Evolutionary conservation across 805 yeast genomes (phyloP).

Genomic region (Saccharomycopsis synnaedendra): DNA sequence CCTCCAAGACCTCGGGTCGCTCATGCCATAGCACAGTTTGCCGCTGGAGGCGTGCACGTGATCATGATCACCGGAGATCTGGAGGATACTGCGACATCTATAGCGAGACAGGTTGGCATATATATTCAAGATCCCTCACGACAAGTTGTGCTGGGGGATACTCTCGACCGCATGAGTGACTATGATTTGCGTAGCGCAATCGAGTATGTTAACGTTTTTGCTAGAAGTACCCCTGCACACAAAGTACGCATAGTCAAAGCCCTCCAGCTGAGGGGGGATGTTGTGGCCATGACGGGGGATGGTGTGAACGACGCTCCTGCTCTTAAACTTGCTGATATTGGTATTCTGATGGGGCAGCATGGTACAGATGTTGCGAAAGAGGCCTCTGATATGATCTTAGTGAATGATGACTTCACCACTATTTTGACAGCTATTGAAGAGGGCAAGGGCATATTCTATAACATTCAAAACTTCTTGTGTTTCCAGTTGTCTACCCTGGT

Average conservation of each 20-base stretch:
- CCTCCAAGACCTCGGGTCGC: conserved; percentile 91
- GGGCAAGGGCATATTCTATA: conserved; percentile 94
- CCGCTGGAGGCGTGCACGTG: conserved; percentile 94
- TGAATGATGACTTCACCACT: conserved; percentile 94
- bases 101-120: conserved; percentile 86
- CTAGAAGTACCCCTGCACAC: conserved; percentile 93
- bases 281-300: conserved; percentile 99
- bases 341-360: conserved; percentile 85
- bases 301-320: conserved; percentile 99
- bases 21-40: conserved; percentile 57
- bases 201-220: conserved; percentile 77
- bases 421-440: conserved; percentile 90
- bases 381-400: conserved; percentile 95
- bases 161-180: conserved; percentile 62
- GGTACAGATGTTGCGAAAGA: conserved; percentile 99
- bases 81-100: conserved; percentile 74
- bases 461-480: conserved; percentile 88
- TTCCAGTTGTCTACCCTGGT: conserved; percentile 94
- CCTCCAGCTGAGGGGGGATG: conserved; percentile 79
- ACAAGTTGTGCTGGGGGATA: conserved; percentile 78
- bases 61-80: conserved; percentile 97
- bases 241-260: conserved; percentile 85
- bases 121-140: conserved; percentile 52
- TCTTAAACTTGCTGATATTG: conserved; percentile 87
- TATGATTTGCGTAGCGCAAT: conserved; percentile 66